A percentile compares a stretch with the other conserved stretches of the same genome.
phyloP scores from a whole-genome alignment of 2,329 filamentous ascomycete genomes.

The Aspergillus candidus region DNA sequence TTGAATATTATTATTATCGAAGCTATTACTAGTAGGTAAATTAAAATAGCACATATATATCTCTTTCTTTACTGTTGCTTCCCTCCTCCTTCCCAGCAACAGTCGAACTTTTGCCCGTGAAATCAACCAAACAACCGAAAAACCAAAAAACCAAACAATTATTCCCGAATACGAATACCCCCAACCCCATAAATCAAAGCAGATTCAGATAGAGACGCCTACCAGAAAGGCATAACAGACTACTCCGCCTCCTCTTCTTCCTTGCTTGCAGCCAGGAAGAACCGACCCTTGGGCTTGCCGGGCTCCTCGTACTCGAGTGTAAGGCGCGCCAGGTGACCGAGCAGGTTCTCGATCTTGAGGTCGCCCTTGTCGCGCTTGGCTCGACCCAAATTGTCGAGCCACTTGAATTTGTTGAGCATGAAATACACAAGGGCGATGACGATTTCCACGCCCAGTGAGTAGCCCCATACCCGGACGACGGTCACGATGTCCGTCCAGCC shows the following conservation, averaged over 20 bases:
- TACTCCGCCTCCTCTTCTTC: conserved; percentile 42
- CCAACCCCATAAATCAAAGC: not conserved
- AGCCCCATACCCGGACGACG: conserved; percentile 47
- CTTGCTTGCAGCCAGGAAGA: conserved; percentile 37
- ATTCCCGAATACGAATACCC: not conserved
- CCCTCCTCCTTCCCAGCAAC: not conserved
- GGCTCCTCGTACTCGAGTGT: conserved; percentile 46
- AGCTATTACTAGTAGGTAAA: not conserved
- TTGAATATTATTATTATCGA: not conserved
- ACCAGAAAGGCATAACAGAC: not conserved
- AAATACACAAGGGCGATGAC: conserved; percentile 48
- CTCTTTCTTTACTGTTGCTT: not conserved
- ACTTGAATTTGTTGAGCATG: conserved; percentile 40
- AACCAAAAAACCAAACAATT: too few species aligned
- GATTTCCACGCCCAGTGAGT: conserved; percentile 46
- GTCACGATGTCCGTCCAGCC: conserved; percentile 56
- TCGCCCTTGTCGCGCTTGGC: conserved; percentile 43
- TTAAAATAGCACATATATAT: not conserved
- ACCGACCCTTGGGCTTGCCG: conserved; percentile 39
- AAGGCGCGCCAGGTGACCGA: conserved; percentile 44
- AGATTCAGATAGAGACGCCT: not conserved
- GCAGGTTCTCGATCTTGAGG: conserved; percentile 46
- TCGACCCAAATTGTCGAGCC: conserved; percentile 45
- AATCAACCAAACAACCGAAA: too few species aligned
- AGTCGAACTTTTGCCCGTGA: too few species aligned